A percentile compares a stretch with the other conserved stretches of the same genome.
phyloP scores from a whole-genome alignment of 2,329 filamentous ascomycete species.

The Alternaria metachromatica region DNA sequence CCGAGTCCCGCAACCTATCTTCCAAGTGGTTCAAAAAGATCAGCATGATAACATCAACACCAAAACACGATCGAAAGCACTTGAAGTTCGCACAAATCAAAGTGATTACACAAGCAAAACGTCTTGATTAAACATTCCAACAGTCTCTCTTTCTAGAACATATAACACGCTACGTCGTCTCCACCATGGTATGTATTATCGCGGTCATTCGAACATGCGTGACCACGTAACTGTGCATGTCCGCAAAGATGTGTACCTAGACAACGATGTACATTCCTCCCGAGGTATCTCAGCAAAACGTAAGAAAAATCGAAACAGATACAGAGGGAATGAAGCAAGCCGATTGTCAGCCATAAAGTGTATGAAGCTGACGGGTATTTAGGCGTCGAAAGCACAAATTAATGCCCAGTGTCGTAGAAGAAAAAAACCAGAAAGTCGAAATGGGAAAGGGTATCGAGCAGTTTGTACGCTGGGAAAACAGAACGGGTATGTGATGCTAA shows the following conservation, averaged over 20 bases:
- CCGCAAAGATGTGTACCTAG: constrained; percentile 5
- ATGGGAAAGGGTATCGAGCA: constrained; percentile 43
- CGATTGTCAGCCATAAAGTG: constrained; percentile 5
- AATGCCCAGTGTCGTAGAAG: constrained; percentile 6
- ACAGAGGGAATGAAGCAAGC: constrained; percentile 8
- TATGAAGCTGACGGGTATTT: constrained; percentile 32
- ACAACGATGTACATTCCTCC: constrained; percentile 17
- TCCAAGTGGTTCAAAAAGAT: not conserved
- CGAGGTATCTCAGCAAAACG: constrained; percentile 16
- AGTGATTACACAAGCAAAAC: not conserved
- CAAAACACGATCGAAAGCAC: not conserved
- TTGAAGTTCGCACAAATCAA: fast-evolving
- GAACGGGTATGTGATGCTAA: constrained; percentile 18
- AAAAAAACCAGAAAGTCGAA: constrained; percentile 21
- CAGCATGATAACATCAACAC: not conserved
- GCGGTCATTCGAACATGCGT: not conserved
- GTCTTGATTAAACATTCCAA: constrained; percentile 3
- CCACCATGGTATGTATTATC: constrained; percentile 4
- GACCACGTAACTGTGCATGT: not conserved
- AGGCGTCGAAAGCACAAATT: constrained; percentile 15
- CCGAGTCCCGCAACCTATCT: not conserved
- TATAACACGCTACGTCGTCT: constrained; percentile 7
- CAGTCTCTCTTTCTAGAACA: not conserved
- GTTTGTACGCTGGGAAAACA: constrained; percentile 30
- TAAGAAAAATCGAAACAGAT: not conserved